phyloP scores from a whole-genome alignment of 2,329 filamentous ascomycete species.

The Aspergillus versicolor region DNA sequence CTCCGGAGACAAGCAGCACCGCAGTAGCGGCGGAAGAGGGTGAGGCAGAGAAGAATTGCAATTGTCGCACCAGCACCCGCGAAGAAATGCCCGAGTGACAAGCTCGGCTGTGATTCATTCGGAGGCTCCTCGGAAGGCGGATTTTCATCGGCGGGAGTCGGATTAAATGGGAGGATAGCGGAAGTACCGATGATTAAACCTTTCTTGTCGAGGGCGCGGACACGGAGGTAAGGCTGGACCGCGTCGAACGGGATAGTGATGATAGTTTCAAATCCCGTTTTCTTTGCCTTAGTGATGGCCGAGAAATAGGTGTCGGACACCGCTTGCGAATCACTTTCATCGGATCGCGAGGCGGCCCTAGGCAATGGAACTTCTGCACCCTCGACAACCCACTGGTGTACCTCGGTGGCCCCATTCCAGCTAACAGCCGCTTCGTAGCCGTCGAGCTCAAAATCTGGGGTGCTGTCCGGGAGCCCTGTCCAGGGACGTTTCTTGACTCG shows the following conservation, averaged over 20 bases:
- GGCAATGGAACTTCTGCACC: conserved; percentile 12
- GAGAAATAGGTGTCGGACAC: conserved; percentile 10
- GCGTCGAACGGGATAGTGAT: conserved; percentile 22
- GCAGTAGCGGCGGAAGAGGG: conserved; percentile 1
- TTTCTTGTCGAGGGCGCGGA: conserved; percentile 21
- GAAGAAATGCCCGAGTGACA: not conserved
- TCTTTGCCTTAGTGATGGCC: conserved; percentile 23
- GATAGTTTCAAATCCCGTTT: conserved; percentile 29
- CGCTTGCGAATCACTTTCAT: not conserved
- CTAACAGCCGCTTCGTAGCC: conserved; percentile 25
- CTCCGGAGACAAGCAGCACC: not conserved
- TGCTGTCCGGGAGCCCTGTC: conserved; percentile 49
- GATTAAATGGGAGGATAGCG: conserved; percentile 21
- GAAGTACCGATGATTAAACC: conserved; percentile 23
- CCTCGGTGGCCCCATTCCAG: conserved; percentile 41
- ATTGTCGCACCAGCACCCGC: not conserved
- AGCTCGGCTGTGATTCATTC: not conserved
- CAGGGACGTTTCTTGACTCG: conserved; percentile 56
- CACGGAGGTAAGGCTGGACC: conserved; percentile 17
- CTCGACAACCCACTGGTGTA: conserved; percentile 29
- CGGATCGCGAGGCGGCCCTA: not conserved
- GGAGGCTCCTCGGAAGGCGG: not conserved
- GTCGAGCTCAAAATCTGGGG: conserved; percentile 23
- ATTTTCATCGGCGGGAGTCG: conserved; percentile 14
- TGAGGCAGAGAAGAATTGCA: not conserved